These are phyloP conservation scores for Acacia confusa DNA, from an alignment of 306 rosid species.

Conservation along the genomic window DNA sequence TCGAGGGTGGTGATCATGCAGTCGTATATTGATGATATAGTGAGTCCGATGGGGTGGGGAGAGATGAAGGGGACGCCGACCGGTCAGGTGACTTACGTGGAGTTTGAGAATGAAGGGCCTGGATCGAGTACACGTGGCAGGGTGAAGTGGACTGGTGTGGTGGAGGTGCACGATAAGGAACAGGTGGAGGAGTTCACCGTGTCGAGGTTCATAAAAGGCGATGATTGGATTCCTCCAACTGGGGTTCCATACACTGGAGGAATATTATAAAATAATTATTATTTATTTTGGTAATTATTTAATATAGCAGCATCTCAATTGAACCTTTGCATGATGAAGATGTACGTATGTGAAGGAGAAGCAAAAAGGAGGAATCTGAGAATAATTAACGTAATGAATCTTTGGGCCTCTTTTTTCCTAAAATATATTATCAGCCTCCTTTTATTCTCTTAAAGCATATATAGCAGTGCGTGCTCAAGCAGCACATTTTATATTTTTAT, in stretches of 20 bases:
- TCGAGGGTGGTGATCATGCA: slow-evolving; percentile 2
- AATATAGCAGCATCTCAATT: neutral
- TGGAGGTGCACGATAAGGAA: neutral
- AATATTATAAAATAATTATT: neutral
- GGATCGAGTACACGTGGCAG: neutral
- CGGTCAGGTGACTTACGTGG: neutral
- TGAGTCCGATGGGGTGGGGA: neutral
- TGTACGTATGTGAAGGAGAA: neutral
- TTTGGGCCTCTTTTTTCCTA: no score
- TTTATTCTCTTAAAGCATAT: neutral
- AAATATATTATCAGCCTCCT: neutral
- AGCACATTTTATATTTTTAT: neutral
- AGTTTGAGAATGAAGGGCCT: neutral
- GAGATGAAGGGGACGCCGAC: neutral
- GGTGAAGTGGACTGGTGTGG: neutral
- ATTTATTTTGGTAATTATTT: neutral
- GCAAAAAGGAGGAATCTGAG: neutral
- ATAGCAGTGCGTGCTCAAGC: neutral
- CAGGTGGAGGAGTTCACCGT: neutral
- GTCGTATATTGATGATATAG: neutral
- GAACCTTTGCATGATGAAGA: neutral
- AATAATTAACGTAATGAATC: neutral
- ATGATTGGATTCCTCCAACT: neutral
- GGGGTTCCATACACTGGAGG: neutral
- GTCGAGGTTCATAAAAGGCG: neutral